These are phyloP conservation scores for Phaeotremella fagi DNA, from an alignment of 768 basidiomycete species.

Conservation along the genomic window DNA sequence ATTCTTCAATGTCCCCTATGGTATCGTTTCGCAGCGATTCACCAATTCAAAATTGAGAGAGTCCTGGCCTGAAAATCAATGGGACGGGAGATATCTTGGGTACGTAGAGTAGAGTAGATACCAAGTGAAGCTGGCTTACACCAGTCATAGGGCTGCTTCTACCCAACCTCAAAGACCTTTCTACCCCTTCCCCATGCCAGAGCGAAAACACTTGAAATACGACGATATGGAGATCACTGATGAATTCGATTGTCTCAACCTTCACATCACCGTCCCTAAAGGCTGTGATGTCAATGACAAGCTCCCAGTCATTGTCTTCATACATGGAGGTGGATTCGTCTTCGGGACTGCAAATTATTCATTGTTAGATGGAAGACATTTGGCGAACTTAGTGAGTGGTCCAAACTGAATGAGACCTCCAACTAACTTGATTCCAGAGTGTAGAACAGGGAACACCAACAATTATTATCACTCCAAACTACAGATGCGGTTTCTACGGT, in stretches of 20 bases:
- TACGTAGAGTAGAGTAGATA: neutral
- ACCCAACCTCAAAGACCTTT: slow-evolving; percentile 5
- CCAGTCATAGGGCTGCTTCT: neutral
- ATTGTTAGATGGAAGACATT: slow-evolving; percentile 3
- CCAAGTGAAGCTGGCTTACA: neutral
- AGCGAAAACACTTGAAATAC: slow-evolving; percentile 3
- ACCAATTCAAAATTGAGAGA: neutral
- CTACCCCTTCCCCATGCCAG: slow-evolving; percentile 17
- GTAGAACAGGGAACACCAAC: slow-evolving; percentile 9
- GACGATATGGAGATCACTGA: slow-evolving; percentile 2
- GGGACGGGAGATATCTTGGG: slow-evolving; percentile 1
- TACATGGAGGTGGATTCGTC: slow-evolving; percentile 18
- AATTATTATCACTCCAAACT: slow-evolving; percentile 11
- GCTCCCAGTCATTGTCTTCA: slow-evolving; percentile 14
- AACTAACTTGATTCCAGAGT: slow-evolving; percentile 6
- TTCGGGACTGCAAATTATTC: slow-evolving; percentile 16
- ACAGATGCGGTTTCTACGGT: slow-evolving; percentile 3
- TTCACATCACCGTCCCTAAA: slow-evolving; percentile 9
- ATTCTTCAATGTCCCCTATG: slow-evolving; percentile 13
- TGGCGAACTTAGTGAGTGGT: neutral
- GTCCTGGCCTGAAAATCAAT: neutral
- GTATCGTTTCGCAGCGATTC: slow-evolving; percentile 4
- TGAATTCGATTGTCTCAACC: slow-evolving; percentile 12
- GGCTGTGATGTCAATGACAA: neutral
- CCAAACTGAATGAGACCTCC: too few species aligned